These are phyloP conservation scores for Solanum neorickii DNA, from an alignment of 257 asterid species.

Conservation along the genomic window DNA sequence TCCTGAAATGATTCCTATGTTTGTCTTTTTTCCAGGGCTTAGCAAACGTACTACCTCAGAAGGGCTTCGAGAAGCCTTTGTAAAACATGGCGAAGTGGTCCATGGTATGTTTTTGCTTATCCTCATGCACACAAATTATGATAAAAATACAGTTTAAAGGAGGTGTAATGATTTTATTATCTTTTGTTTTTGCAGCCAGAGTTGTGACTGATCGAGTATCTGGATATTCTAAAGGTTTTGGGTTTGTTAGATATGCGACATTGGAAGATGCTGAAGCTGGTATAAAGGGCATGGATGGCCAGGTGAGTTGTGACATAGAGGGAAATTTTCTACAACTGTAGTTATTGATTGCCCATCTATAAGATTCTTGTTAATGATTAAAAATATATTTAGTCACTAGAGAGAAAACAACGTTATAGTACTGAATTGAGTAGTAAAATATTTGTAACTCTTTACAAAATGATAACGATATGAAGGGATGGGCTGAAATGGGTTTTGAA, in stretches of 20 bases:
- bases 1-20: not conserved
- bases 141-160: not conserved
- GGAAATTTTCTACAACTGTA: not conserved
- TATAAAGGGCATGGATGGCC: conserved; percentile 80
- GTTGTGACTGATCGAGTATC: conserved; percentile 74
- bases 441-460: not conserved
- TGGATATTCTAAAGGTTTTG: conserved; percentile 83
- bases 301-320: conserved; percentile 25
- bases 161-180: not conserved
- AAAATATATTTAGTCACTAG: not conserved
- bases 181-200: conserved; percentile 41
- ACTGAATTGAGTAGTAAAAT: not conserved
- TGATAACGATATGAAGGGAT: not conserved
- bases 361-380: too few species aligned
- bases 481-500: not conserved
- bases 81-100: conserved; percentile 59
- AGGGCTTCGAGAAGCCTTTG: conserved; percentile 65
- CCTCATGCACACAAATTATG: not conserved
- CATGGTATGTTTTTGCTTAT: conserved; percentile 29
- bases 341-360: not conserved
- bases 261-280: conserved; percentile 65
- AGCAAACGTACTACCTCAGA: conserved; percentile 87
- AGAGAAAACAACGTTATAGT: not conserved
- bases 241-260: conserved; percentile 67
- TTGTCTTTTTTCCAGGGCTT: conserved; percentile 43